Base-by-base conservation (phyloP, 495 filamentous ascomycete species). In the Eremomyces bilateralis region DNA sequence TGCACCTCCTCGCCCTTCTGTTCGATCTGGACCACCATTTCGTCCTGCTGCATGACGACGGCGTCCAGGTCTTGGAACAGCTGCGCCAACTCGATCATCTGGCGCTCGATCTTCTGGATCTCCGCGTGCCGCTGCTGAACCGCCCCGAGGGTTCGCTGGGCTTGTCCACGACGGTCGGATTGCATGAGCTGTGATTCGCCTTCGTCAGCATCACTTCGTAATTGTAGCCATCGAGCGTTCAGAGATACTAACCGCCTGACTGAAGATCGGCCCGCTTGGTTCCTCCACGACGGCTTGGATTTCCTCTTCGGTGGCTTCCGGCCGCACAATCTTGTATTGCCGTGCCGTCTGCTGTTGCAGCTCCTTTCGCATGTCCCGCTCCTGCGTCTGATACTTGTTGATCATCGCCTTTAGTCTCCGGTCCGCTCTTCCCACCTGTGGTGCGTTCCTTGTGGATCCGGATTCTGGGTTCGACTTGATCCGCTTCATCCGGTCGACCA, bases 291-390 rank as follows among this genome's bases (percentile, higher is more conserved):
- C 81, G 39, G 74, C 66, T 27, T 69, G 65, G 29, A 94, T 64
- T 50, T 95, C 80, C 35, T 65, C 67, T 19, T 90, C 82, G 37
- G 66, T 70, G 4, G 80, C 80, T 39, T 93, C 73, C 13, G 84
- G 83, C 43, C 69, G 67, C 41, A 88, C 82, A 49, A 94, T 92
- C 39, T 77, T 68, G 53, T 85, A 88, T 45, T 92, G 82, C 34
- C 88, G 69, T 40, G 72, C 77, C 54, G 83, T 74, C 52, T 88
- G 81, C 27, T 75, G 75, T 39, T 72, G 61, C n/a, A 81, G 61
- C 42, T 73, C 70, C 52, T 76, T 71, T 43, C 73, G 67, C 61
- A 79, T 92, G 21, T 71, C 64, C 1, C 62, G 62, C 53, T 94
- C 84, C 28, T 76, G 55, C 39, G 62, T 61, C 54, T 82, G 80